Evolutionary conservation across 345 rosid species (phyloP), one percentile per base, ranked within the genome.

Genomic region (Pistacia integerrima): DNA sequence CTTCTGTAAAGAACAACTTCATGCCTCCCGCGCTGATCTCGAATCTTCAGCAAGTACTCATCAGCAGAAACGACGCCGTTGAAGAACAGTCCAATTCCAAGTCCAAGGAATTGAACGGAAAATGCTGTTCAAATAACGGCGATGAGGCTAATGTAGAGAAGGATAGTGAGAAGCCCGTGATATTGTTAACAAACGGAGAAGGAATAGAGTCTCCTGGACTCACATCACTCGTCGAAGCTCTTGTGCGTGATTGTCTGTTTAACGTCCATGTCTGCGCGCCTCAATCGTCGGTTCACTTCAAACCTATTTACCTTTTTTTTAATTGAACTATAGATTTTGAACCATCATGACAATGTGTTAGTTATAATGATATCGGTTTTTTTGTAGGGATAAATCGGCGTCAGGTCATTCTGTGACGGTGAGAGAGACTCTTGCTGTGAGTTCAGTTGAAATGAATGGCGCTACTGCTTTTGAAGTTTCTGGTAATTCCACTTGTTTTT

Each of bases 391-490:
- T 58, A 87, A 86, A 80, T 87, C 89, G 16, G 76, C 62, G 4
- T 84, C 91, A 2, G 86, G 85, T 67, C 94, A 90, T 80, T 88
- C 90, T 30, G 49, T 90, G 74, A 88, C 94, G 1, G 75, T 86
- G 6, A 55, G 78, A 66, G 94, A 90, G 82, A 87, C 86, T 28
- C 66, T 90, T 64, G 83, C 88, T 59, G 92, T 78, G 49, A 81
- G 80, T 74, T 87, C 89, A 11, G 82, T 83, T 12, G 87, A 86
- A 66, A 83, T 88, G 57, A 72, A 58, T 44, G 88, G 90, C 35
- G 92, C 87, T 73, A 81, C 78, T n/a, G 94, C 88, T 59, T 88
- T 44, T 78, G 94, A 86, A 86, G 83, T 90, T 70, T 84, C 90
- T 25, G 94, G 92, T 90, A 81, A 20, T 72, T 25, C 20, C 18